Evolutionary conservation across 805 yeast genomes (phyloP), one percentile per base, ranked within the genome.

Genomic region (Metschnikowia henanensis): DNA sequence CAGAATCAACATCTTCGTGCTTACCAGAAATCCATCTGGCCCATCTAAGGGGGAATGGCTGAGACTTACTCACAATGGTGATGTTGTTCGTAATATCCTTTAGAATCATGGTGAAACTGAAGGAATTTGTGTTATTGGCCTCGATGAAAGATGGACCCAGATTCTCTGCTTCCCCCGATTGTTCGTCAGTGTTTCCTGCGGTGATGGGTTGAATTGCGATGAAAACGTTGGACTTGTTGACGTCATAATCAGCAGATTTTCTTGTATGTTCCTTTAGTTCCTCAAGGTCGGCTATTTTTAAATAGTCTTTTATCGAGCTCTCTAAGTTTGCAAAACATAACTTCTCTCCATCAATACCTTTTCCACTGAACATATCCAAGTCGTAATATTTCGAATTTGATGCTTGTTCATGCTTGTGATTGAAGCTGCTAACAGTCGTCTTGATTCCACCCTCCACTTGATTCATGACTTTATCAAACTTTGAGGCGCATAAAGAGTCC

Each of bases 1-100:
- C 47, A 8, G 49, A 46, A 28, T 50, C 51, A 19, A 53, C 46
- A 26, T 56, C 64, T 12, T 53, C 50, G 6, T 52, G 55, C 20
- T 66, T 61, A 12, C 81, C 78, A 47, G 79, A 83, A n/a, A 92
- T 73, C 99, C 99, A 94, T n/a, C 79, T 70, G 8, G 90, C 84
- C 99, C 99, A 94, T 59, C 80, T 83, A 35, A 79, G 61, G 9
- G 99, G 98, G 72, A 89, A 85, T 6, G 96, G 81, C 64, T 94
- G 99, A 0, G 98, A 87, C 53, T 84, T 82, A 39, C 88, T 83
- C 22, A 80, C 75, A 35, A 88, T 76, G 6, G 83, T 76, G 50
- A 94, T 80, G 50, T 81, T 77, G 65, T 94, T 92, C 30, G 85
- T 81, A 33, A 81, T 79, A 59, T 94, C 99, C 52, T 80, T 79